phyloP scores from a whole-genome alignment of 2,329 filamentous ascomycete species.

The Hirsutella rhossiliensis region DNA sequence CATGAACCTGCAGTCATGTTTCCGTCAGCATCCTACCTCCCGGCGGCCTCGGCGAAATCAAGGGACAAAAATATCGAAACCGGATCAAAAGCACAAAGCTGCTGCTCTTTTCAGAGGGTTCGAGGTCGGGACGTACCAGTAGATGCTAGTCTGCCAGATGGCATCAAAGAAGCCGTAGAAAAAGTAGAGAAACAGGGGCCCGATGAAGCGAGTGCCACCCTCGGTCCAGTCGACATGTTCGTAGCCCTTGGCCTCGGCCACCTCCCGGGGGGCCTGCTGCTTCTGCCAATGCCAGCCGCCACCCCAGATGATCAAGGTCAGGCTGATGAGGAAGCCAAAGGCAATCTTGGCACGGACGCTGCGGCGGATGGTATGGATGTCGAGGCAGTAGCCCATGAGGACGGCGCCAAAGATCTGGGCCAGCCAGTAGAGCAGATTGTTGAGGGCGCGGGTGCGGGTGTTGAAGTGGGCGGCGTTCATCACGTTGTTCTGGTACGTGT shows the following conservation, averaged over 20 bases:
- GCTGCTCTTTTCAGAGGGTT: no score
- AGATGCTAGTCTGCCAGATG: constrained; percentile 78
- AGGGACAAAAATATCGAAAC: no score
- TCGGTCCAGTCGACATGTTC: constrained; percentile 49
- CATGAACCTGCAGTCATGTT: constrained; percentile 54
- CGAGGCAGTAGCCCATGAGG: constrained; percentile 32
- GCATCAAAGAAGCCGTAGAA: constrained; percentile 87
- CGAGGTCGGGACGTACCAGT: constrained; percentile 62
- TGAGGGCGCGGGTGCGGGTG: constrained; percentile 41
- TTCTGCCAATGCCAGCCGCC: constrained; percentile 70
- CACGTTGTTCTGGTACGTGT: constrained; percentile 46
- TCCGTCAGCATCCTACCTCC: background rate
- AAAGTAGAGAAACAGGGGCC: constrained; percentile 80
- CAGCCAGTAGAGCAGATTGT: constrained; percentile 42
- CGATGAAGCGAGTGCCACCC: constrained; percentile 36
- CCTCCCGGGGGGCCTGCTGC: constrained; percentile 30
- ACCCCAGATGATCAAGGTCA: constrained; percentile 74
- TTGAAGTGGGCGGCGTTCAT: constrained; percentile 44
- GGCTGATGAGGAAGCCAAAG: constrained; percentile 44
- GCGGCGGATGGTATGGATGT: constrained; percentile 68
- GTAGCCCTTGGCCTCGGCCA: constrained; percentile 8
- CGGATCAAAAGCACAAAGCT: no score
- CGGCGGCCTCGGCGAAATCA: no score
- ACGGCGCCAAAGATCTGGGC: constrained; percentile 43
- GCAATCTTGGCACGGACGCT: constrained; percentile 58